Evolutionary conservation across 1,284 basidiomycete genomes (phyloP).

Genomic region (Papiliotrema fonsecae): DNA sequence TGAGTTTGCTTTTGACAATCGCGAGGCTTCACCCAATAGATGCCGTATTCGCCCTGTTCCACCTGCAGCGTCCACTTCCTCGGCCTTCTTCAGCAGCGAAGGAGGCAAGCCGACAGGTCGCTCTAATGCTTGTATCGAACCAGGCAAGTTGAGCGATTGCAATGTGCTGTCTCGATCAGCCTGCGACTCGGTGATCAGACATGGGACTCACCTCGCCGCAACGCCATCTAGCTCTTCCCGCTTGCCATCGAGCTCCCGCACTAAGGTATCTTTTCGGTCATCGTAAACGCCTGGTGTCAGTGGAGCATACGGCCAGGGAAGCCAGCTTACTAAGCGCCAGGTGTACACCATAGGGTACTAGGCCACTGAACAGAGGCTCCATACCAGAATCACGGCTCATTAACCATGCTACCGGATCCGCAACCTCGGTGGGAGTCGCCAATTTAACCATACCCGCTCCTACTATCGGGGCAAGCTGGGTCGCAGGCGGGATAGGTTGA

Average conservation of each 20-base stretch:
- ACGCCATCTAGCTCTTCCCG: conserved; percentile 64
- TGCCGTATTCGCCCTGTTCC: conserved; percentile 68
- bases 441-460: conserved; percentile 68
- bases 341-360: conserved; percentile 83
- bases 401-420: conserved; percentile 54
- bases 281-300: conserved; percentile 71
- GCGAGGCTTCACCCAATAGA: conserved; percentile 67
- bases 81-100: conserved; percentile 76
- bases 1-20: conserved; percentile 61
- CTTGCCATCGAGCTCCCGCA: conserved; percentile 62
- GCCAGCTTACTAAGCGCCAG: conserved; percentile 71
- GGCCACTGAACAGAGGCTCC: conserved; percentile 65
- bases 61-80: conserved; percentile 74
- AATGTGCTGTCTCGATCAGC: conserved; percentile 56
- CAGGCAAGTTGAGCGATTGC: conserved; percentile 72
- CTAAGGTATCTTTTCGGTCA: conserved; percentile 68
- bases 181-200: neutral
- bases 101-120: conserved; percentile 82
- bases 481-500: conserved; percentile 70
- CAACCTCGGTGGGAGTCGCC: conserved; percentile 58
- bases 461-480: conserved; percentile 63
- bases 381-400: conserved; percentile 52
- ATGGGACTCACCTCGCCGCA: conserved; percentile 57
- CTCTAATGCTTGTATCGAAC: conserved; percentile 81
- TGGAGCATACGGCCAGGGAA: neutral